phyloP scores from a whole-genome alignment of 495 filamentous ascomycete genomes.

The Schizothecium vesticola region DNA sequence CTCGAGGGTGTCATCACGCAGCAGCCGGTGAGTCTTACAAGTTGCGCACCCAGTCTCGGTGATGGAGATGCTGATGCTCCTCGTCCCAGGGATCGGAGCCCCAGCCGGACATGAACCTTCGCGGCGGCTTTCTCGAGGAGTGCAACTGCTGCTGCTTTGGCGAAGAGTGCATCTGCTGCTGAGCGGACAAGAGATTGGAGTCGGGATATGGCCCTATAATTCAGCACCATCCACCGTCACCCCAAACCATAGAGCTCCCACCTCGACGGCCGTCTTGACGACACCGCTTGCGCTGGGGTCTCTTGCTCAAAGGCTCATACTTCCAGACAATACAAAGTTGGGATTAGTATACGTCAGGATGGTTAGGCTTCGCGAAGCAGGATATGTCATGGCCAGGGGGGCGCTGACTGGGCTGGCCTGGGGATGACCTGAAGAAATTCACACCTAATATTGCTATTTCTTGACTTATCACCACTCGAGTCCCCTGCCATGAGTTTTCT shows the following conservation, averaged over 20 bases:
- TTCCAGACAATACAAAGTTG: not conserved
- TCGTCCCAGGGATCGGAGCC: conserved; percentile 16
- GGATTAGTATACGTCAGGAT: not conserved
- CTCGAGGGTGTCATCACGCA: conserved; percentile 19
- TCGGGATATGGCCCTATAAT: not conserved
- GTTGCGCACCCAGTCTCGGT: too few relatives aligned
- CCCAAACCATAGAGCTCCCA: too few relatives aligned
- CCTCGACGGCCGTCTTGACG: not conserved
- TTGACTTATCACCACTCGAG: not conserved
- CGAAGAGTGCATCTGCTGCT: conserved; percentile 27
- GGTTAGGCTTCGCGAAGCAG: not conserved
- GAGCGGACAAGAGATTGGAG: not conserved
- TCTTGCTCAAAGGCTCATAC: not conserved
- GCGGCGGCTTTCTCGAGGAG: conserved; percentile 29
- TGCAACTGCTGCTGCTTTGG: conserved; percentile 27
- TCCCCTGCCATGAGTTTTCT: not conserved
- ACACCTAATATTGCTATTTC: not conserved
- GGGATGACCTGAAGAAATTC: not conserved
- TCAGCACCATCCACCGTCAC: too few relatives aligned
- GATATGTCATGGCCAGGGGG: not conserved
- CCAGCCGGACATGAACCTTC: conserved; percentile 29
- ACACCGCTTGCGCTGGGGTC: not conserved
- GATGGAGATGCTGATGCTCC: not conserved
- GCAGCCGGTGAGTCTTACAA: conserved; percentile 20
- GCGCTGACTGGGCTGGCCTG: not conserved